Conservation (phyloP, 2,329 filamentous ascomycete species). For the Fusarium cyanostomum region DNA sequence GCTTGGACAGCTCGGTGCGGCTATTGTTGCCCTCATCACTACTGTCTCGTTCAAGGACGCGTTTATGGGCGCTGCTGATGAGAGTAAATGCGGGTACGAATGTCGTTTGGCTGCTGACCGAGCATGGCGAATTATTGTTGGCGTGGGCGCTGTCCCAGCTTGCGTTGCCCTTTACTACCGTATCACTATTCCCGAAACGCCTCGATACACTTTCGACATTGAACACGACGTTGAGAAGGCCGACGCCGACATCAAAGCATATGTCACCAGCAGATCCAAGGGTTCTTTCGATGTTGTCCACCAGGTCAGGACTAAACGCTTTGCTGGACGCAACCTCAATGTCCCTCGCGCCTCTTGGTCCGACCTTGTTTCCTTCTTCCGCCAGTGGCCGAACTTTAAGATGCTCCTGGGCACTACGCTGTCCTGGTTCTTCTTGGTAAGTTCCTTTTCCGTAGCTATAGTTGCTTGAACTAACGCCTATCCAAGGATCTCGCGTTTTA, state of each 20-base stretch:
- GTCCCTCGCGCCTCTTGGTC: conserved; percentile 75
- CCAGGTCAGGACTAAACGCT: conserved; percentile 63
- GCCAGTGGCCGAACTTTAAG: conserved; percentile 74
- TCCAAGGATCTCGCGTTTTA: conserved; percentile 72
- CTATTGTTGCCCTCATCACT: conserved; percentile 75
- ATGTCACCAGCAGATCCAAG: conserved; percentile 59
- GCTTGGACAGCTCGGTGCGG: conserved; percentile 78
- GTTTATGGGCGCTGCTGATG: conserved; percentile 54
- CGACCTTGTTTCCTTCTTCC: conserved; percentile 75
- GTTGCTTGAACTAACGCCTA: conserved; percentile 7
- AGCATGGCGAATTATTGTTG: conserved; percentile 84
- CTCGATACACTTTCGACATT: conserved; percentile 84
- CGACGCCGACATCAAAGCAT: conserved; percentile 74
- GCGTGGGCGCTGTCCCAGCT: conserved; percentile 80
- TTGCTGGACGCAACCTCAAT: conserved; percentile 62
- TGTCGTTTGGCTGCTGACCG: conserved; percentile 79
- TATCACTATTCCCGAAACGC: conserved; percentile 85
- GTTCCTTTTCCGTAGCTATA: conserved; percentile 6
- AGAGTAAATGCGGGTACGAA: conserved; percentile 62
- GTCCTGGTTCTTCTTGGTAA: conserved; percentile 81
- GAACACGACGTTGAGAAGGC: conserved; percentile 79
- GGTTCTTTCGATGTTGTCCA: conserved; percentile 59
- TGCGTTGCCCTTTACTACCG: conserved; percentile 86
- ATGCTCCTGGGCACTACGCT: conserved; percentile 78
- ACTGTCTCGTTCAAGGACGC: conserved; percentile 69